Conservation (phyloP, 192 early-diverging fungal genomes). For the Coemansia sp. region DNA sequence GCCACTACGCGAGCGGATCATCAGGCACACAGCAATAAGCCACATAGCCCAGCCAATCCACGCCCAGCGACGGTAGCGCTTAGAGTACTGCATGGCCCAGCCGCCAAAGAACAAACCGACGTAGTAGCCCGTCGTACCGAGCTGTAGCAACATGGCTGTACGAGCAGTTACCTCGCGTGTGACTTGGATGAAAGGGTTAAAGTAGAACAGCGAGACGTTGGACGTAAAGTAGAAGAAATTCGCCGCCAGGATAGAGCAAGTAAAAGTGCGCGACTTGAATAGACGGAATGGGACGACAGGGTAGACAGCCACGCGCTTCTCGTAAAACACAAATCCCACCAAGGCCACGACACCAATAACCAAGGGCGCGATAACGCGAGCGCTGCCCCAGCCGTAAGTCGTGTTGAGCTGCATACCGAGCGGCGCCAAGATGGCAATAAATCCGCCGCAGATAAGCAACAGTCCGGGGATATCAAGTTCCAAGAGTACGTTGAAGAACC, state of each 20-base stretch:
- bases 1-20: conserved; percentile 46
- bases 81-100: conserved; percentile 52
- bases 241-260: conserved; percentile 37
- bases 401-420: conserved; percentile 50
- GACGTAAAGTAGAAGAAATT: conserved; percentile 47
- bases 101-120: conserved; percentile 47
- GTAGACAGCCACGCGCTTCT: conserved; percentile 63
- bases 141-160: conserved; percentile 52
- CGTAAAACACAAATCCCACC: conserved; percentile 54
- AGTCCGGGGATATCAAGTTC: conserved; percentile 46
- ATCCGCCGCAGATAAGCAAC: conserved; percentile 39
- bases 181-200: conserved; percentile 48
- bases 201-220: conserved; percentile 51
- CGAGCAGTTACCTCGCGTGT: conserved; percentile 36
- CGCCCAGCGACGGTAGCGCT: conserved; percentile 46
- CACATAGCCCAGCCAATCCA: conserved; percentile 52
- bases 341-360: conserved; percentile 33
- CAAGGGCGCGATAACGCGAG: conserved; percentile 54
- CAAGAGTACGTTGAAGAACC: conserved; percentile 13
- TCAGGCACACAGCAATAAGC: conserved; percentile 42
- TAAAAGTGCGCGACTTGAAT: conserved; percentile 47
- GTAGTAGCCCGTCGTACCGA: conserved; percentile 37
- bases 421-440: conserved; percentile 43
- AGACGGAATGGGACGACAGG: conserved; percentile 62
- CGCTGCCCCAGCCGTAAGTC: conserved; percentile 61